Percentiles rank a stretch among this genome's conserved stretches.
Conservation (phyloP, 2,329 filamentous ascomycete genomes). For the Botrytis fabae region DNA sequence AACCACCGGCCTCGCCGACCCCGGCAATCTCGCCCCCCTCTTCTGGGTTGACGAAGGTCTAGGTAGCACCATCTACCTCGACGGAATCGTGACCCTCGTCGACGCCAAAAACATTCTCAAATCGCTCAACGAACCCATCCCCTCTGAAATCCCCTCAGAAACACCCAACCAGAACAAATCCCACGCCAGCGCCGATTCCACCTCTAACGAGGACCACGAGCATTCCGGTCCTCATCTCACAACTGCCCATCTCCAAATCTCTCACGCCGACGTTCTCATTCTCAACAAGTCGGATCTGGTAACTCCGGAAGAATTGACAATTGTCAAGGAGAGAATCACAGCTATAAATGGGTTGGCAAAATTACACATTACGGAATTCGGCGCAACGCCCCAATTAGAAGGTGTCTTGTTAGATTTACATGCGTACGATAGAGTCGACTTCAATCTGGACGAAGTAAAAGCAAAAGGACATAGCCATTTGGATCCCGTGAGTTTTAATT, state of each 20-base stretch:
- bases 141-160: slow-evolving; percentile 53
- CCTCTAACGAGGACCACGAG: slow-evolving; percentile 24
- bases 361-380: slow-evolving; percentile 77
- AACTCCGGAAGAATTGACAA: slow-evolving; percentile 63
- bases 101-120: slow-evolving; percentile 90
- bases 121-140: slow-evolving; percentile 72
- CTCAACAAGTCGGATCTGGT: slow-evolving; percentile 94
- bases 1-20: slow-evolving; percentile 92
- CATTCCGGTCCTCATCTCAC: slow-evolving; percentile 71
- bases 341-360: slow-evolving; percentile 90
- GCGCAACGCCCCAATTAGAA: slow-evolving; percentile 77
- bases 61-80: slow-evolving; percentile 91
- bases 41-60: slow-evolving; percentile 98
- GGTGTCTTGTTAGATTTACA: slow-evolving; percentile 87
- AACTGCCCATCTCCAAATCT: slow-evolving; percentile 93
- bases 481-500: slow-evolving; percentile 64
- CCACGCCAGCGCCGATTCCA: slow-evolving; percentile 45
- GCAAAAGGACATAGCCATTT: slow-evolving; percentile 85
- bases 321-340: slow-evolving; percentile 68
- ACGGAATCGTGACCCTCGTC: slow-evolving; percentile 93
- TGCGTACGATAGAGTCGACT: slow-evolving; percentile 82
- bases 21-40: slow-evolving; percentile 89
- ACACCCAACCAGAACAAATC: slow-evolving; percentile 16
- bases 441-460: slow-evolving; percentile 69
- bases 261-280: slow-evolving; percentile 91